phyloP scores from a whole-genome alignment of 805 yeast genomes.

The Limtongia smithiae region DNA sequence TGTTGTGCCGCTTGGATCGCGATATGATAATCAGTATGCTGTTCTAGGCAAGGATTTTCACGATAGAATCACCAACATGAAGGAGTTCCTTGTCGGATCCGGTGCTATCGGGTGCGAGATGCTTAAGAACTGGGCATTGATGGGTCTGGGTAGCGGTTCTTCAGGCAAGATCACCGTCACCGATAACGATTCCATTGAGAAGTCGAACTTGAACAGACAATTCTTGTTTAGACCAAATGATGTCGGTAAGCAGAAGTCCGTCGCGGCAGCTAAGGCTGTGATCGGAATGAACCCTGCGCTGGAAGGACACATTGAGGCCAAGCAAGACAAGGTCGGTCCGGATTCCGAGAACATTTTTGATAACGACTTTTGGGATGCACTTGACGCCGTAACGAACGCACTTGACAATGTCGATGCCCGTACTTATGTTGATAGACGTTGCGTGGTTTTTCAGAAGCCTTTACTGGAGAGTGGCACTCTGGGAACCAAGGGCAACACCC shows the following conservation, averaged over 20 bases:
- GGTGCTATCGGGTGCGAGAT: slow-evolving; percentile 99
- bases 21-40: slow-evolving; percentile 95
- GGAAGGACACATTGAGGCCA: slow-evolving; percentile 67
- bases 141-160: slow-evolving; percentile 92
- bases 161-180: slow-evolving; percentile 80
- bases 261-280: slow-evolving; percentile 84
- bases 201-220: slow-evolving; percentile 93
- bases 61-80: slow-evolving; percentile 66
- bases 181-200: slow-evolving; percentile 93
- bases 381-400: slow-evolving; percentile 94
- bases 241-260: slow-evolving; percentile 88
- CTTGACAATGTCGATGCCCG: slow-evolving; percentile 97
- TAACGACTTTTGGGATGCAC: slow-evolving; percentile 75
- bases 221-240: slow-evolving; percentile 91
- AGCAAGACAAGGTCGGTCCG: slow-evolving; percentile 83
- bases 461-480: slow-evolving; percentile 93
- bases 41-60: slow-evolving; percentile 83
- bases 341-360: slow-evolving; percentile 87
- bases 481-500: slow-evolving; percentile 98
- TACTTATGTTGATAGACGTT: slow-evolving; percentile 94
- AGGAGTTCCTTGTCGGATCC: slow-evolving; percentile 90
- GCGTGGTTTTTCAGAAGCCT: slow-evolving; percentile 88
- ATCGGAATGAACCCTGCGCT: slow-evolving; percentile 81
- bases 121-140: slow-evolving; percentile 96
- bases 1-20: slow-evolving; percentile 69